phyloP scores from a whole-genome alignment of 2,329 filamentous ascomycete species.

The Hawksworthiomyces lignivorus region DNA sequence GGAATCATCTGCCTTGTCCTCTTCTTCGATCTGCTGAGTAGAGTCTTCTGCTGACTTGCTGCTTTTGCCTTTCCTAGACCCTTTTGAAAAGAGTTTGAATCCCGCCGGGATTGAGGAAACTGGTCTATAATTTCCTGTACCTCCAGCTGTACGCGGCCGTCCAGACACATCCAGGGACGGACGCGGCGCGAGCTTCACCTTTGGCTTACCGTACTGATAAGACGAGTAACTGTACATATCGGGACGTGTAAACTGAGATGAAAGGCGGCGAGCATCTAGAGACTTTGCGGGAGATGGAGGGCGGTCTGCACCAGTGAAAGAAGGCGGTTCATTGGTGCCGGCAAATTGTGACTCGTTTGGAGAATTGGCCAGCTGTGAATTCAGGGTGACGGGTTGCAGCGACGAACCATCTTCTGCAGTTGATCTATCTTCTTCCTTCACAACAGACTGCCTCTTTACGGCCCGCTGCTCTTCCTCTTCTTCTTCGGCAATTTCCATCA shows the following conservation, averaged over 20 bases:
- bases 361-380: constrained; percentile 42
- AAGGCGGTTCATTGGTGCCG: constrained; percentile 41
- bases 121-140: constrained; percentile 55
- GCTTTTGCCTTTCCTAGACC: constrained; percentile 38
- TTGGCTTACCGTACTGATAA: constrained; percentile 57
- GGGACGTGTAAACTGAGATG: constrained; percentile 43
- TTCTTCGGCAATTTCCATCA: constrained; percentile 90
- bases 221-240: constrained; percentile 43
- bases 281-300: constrained; percentile 39
- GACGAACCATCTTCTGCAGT: constrained; percentile 21
- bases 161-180: constrained; percentile 62
- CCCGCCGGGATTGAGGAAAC: constrained; percentile 74
- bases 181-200: constrained; percentile 82
- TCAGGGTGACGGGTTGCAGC: constrained; percentile 38
- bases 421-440: constrained; percentile 35
- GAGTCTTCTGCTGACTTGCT: background rate
- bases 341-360: constrained; percentile 45
- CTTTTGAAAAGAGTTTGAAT: constrained; percentile 61
- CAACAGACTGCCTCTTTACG: constrained; percentile 50
- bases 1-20: background rate
- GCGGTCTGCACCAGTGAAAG: constrained; percentile 39
- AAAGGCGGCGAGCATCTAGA: constrained; percentile 36
- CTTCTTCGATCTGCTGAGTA: constrained; percentile 1
- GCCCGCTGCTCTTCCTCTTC: constrained; percentile 62
- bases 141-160: constrained; percentile 53